Evolutionary conservation across 23 red algal genomes (phyloP).

Genomic region (Gracilaria domingensis): DNA sequence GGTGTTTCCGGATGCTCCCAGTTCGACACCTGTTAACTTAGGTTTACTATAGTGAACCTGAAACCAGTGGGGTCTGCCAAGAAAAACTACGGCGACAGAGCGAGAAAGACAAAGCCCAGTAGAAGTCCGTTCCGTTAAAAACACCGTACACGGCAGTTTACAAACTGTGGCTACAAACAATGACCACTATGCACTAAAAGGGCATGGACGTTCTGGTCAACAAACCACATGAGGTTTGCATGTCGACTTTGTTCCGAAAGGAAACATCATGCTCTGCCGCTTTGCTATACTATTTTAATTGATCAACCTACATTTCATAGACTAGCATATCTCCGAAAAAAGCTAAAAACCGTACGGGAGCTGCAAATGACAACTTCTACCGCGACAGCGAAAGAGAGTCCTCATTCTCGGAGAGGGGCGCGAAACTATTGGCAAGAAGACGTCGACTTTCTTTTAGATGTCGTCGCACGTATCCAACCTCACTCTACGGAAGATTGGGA

Average conservation of each 20-base stretch:
- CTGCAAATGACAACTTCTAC: too few relatives aligned
- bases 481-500: background rate
- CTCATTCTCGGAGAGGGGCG: background rate
- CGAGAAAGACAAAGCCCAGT: background rate
- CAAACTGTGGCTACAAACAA: background rate
- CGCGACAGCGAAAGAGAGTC: background rate
- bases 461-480: background rate
- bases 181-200: background rate
- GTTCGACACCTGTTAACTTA: too few relatives aligned
- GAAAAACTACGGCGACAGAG: background rate
- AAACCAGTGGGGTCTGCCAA: constrained; percentile 2
- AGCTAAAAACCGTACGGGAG: too few relatives aligned
- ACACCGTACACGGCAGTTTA: background rate
- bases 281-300: background rate
- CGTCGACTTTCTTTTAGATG: background rate
- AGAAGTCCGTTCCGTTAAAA: background rate
- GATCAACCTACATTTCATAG: background rate
- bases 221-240: background rate
- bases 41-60: too few relatives aligned
- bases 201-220: background rate
- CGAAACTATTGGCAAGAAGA: constrained; percentile 31
- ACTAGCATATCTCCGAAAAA: too few relatives aligned
- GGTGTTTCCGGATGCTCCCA: too few relatives aligned
- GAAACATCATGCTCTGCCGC: background rate
- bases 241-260: background rate